Percentiles rank a stretch among this genome's conserved stretches.
Evolutionary conservation across 352 stramenopile genomes (phyloP).

Genomic region (Phytophthora pluvialis): DNA sequence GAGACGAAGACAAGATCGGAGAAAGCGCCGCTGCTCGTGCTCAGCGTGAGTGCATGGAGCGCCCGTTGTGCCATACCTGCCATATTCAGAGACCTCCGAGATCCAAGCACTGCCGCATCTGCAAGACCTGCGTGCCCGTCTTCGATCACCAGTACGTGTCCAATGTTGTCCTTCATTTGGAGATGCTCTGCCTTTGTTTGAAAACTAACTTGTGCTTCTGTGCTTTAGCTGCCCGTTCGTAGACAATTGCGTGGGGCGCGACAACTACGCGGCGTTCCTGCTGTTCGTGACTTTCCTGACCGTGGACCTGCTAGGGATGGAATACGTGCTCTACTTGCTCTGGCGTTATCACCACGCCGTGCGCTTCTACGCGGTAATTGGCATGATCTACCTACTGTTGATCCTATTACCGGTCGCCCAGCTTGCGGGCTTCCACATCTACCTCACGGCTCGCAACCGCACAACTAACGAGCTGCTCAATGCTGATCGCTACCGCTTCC

Average conservation of each 20-base stretch:
- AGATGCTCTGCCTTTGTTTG: background rate
- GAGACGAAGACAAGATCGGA: conserved; percentile 20
- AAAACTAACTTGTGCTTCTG: conserved; percentile 15
- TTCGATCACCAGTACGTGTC: conserved; percentile 97
- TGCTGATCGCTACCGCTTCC: conserved; percentile 65
- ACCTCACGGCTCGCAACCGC: conserved; percentile 72
- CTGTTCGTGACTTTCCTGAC: conserved; percentile 59
- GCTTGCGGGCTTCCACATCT: conserved; percentile 74
- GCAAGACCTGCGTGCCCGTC: conserved; percentile 93
- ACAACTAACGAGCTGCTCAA: conserved; percentile 87
- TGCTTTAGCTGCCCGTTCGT: conserved; percentile 94
- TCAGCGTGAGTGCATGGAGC: conserved; percentile 50
- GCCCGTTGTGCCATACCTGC: conserved; percentile 85
- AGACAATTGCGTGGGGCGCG: conserved; percentile 98
- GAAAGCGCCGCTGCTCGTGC: conserved; percentile 27
- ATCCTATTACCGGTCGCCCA: conserved; percentile 59
- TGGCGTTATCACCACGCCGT: conserved; percentile 51
- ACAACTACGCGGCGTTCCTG: conserved; percentile 95
- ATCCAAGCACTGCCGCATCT: conserved; percentile 92
- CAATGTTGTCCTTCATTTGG: background rate
- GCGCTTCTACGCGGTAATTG: conserved; percentile 34
- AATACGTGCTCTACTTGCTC: conserved; percentile 68
- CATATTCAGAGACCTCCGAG: conserved; percentile 77
- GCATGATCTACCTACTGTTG: conserved; percentile 55
- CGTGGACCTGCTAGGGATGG: conserved; percentile 54